A percentile compares a stretch with the other conserved stretches of the same genome.
Conservation (phyloP, 1,284 basidiomycete genomes). For the Testicularia cyperi region DNA sequence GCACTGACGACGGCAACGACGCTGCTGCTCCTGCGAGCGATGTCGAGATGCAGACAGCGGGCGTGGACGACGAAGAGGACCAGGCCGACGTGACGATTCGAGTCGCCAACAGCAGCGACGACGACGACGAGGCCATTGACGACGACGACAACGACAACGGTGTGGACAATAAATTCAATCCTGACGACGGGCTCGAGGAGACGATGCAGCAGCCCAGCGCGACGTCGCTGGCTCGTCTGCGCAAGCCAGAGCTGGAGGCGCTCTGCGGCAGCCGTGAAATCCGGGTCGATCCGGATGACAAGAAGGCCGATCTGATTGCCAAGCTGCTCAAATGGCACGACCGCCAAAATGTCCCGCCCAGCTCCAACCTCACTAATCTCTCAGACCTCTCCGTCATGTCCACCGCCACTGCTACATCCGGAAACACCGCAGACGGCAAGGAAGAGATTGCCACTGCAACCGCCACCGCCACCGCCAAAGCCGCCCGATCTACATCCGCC, state of each 20-base stretch:
- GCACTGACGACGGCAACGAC: neutral
- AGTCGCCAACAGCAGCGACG: neutral
- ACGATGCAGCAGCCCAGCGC: conserved; percentile 29
- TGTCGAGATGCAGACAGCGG: conserved; percentile 28
- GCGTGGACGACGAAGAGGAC: conserved; percentile 2
- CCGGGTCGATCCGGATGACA: conserved; percentile 21
- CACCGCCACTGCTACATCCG: conserved; percentile 9
- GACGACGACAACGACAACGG: no score
- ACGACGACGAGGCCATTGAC: neutral
- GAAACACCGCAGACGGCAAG: neutral
- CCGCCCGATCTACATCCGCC: neutral
- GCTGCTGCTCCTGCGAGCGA: conserved; percentile 7
- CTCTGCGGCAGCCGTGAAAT: conserved; percentile 31
- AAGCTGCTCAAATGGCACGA: conserved; percentile 32
- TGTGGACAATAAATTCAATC: no score
- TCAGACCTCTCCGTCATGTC: conserved; percentile 5
- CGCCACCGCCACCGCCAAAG: neutral
- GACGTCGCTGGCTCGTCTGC: conserved; percentile 28
- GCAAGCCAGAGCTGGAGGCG: conserved; percentile 32
- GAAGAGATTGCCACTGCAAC: neutral
- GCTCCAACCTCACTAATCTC: neutral
- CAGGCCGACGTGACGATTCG: neutral
- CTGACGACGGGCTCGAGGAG: conserved; percentile 12
- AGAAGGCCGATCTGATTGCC: conserved; percentile 41
- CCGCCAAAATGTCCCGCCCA: neutral